Evolutionary conservation across 495 filamentous ascomycete genomes (phyloP), one percentile per base, ranked within the genome.

Genomic region (Parachaetomium inaequale): DNA sequence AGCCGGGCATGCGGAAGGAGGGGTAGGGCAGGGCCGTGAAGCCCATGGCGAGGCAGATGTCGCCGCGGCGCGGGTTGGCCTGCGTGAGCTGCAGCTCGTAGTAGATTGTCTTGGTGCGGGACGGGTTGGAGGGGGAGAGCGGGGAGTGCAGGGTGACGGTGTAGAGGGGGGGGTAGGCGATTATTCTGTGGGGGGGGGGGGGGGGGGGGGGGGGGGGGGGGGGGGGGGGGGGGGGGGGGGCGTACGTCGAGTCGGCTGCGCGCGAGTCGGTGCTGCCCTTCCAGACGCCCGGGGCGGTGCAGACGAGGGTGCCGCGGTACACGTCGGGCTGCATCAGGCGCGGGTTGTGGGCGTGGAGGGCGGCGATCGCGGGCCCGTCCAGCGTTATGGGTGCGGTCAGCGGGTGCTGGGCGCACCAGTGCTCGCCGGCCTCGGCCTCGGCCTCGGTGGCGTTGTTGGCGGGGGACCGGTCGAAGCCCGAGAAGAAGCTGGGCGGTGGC

Each of bases 21-120:
- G 93, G 93, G 73, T 96, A 96, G 21, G 93, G 93, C 51, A 86
- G 83, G 1, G 89, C 92, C 1, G 78, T 77, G 74, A 87, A 96
- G 5, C 93, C 93, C 10, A 98, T 72, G 0, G 91, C 86, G 14
- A 96, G 73, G 10, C 85, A 81, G 57, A 86, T 83, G 28, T 87
- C 84, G 62, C n/a, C n/a, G n/a, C 79, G 29, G 19, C 6, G 78
- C 15, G 76, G 63, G 36, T 49, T 51, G 34, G 64, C 69, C 1
- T 62, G 56, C 0, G 77, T 62, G 40, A 95, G 74, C 49, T 76
- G 79, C 14, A 95, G 79, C 68, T 96, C 92, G 72, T 87, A 98
- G 73, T 96, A 96, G 43, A 92, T 85, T 0, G 79, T 85, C 64
- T 85, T 87, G 1, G 58, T 64, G 17, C 59, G 72, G n/a, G 76